These are phyloP conservation scores for Pyronema domesticum DNA, from an alignment of 495 filamentous ascomycete species.

Conservation along the genomic window DNA sequence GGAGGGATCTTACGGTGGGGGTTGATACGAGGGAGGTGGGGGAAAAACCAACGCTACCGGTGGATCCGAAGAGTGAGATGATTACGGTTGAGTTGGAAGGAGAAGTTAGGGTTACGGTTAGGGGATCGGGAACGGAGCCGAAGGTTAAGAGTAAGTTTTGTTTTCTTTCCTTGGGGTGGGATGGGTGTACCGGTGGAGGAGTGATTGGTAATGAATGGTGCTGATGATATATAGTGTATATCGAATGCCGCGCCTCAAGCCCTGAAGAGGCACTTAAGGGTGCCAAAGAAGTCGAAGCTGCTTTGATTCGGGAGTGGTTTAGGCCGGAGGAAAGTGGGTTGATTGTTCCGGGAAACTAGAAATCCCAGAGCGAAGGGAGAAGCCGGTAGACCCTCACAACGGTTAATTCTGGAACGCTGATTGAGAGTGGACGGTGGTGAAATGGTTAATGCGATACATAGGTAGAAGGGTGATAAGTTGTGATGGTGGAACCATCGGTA, in stretches of 20 bases:
- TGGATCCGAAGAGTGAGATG: constrained; percentile 47
- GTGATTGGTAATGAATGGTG: neutral
- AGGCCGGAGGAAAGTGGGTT: constrained; percentile 20
- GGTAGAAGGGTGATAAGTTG: too few species aligned
- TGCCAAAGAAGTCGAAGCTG: constrained; percentile 36
- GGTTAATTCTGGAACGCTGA: too few species aligned
- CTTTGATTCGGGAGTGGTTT: constrained; percentile 44
- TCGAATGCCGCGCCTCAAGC: constrained; percentile 35
- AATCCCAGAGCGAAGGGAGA: too few species aligned
- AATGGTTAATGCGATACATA: too few species aligned
- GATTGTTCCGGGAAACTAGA: constrained; percentile 7
- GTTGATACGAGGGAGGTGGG: constrained; percentile 42
- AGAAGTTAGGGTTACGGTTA: constrained; percentile 45
- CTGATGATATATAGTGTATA: constrained; percentile 30
- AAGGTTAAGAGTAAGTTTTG: constrained; percentile 42
- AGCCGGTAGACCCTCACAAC: too few species aligned
- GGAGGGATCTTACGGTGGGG: constrained; percentile 51
- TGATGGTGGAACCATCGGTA: too few species aligned
- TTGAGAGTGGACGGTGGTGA: too few species aligned
- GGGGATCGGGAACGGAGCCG: constrained; percentile 55
- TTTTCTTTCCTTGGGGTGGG: neutral
- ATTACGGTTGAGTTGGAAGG: constrained; percentile 46
- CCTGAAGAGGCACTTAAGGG: constrained; percentile 32
- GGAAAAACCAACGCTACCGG: constrained; percentile 39
- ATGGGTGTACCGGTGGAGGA: neutral